Conservation (phyloP, 1,139 yeast species). For the Chernovozyma aurita region DNA sequence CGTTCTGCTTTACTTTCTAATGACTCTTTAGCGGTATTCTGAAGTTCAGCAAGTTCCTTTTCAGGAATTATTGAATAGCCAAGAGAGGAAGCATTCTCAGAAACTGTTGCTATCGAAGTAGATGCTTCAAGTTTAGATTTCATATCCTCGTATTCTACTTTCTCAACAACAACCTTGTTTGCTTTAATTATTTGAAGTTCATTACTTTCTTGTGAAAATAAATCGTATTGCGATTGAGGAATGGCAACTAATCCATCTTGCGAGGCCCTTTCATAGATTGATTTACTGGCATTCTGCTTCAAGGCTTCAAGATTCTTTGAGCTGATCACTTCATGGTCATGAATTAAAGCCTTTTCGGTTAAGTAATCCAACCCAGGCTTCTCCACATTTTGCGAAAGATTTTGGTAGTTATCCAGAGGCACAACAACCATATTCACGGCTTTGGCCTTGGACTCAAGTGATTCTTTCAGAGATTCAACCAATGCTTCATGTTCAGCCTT, state of each 20-base stretch:
- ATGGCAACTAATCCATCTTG: slow-evolving; percentile 11
- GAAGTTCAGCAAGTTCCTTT: slow-evolving; percentile 9
- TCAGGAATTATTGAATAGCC: slow-evolving; percentile 9
- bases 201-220: slow-evolving; percentile 10
- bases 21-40: slow-evolving; percentile 12
- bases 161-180: slow-evolving; percentile 9
- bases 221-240: slow-evolving; percentile 9
- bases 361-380: slow-evolving; percentile 22
- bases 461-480: slow-evolving; percentile 5
- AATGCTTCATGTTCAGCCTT: background rate
- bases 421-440: slow-evolving; percentile 11
- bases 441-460: slow-evolving; percentile 14
- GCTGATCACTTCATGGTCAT: slow-evolving; percentile 15
- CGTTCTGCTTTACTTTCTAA: slow-evolving; percentile 18
- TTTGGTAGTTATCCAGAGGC: slow-evolving; percentile 10
- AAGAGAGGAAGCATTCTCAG: slow-evolving; percentile 10
- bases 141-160: slow-evolving; percentile 4
- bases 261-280: slow-evolving; percentile 31
- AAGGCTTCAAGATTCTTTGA: slow-evolving; percentile 7
- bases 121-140: background rate
- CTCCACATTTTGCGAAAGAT: slow-evolving; percentile 12
- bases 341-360: slow-evolving; percentile 13
- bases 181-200: slow-evolving; percentile 14
- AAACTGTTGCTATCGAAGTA: background rate
- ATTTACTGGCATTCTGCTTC: slow-evolving; percentile 9